Base-by-base conservation (phyloP, 768 basidiomycete species). In the Chalciporus pseudorubinellus region DNA sequence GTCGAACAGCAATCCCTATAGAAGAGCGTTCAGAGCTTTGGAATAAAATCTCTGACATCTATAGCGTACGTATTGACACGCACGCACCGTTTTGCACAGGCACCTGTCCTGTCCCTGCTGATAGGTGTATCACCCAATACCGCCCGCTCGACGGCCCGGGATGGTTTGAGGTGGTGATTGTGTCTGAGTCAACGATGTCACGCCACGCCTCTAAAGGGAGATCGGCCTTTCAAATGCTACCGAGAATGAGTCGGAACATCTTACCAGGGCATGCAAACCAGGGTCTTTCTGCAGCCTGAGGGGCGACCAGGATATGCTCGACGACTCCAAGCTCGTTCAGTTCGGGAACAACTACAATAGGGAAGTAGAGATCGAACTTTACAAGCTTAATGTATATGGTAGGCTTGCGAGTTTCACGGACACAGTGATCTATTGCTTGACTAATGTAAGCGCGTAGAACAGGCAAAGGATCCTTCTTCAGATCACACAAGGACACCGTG, bases 351-450 rank as follows among this genome's bases (percentile, higher is more conserved):
- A 60, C 7, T 12, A 29, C 18, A 39, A 57, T 6, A 44, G 44
- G 19, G 14, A 21, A 10, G 59, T 77, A 21, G 52, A 42, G 4
- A 55, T 61, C 1, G 72, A 77, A 57, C 52, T 74, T 3, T 74
- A 76, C 57, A 76, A 78, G 50, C 63, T 78, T 38, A 75, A 78
- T 48, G 71, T 77, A 1, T 77, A 78, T 43, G 70, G 78, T 76
- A 13, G 4, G 29, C 12, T 13, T 11, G 10, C 13, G 29, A 13
- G 1, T 11, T 12, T 8, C 8, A 31, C 29, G 4, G 12, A 3
- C 29, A 13, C 1, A 5, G 29, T 13, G 29, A 31, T 28, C 26
- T n/a, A n/a, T n/a, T n/a, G n/a, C 26, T 26, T 26, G 26, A 31
- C 4, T 31, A 11, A 28, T 9, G 26, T 13, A 3, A 11, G 13